Evolutionary conservation across 2,329 filamentous ascomycete species (phyloP).

Genomic region (Sphaerulina populicola): DNA sequence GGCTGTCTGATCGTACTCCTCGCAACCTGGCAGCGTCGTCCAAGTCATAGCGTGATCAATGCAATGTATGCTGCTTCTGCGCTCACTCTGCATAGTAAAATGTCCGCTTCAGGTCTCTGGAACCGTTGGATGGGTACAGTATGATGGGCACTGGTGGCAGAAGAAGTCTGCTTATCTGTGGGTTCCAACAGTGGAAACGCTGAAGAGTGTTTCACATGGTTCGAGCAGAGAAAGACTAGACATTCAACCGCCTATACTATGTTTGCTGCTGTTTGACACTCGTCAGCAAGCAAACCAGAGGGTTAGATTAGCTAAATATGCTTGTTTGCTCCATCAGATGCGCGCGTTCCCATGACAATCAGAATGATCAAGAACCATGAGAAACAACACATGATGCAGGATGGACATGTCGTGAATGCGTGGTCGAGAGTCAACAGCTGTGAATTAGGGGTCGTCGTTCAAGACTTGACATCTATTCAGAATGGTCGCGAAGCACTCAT

Average conservation of each 20-base stretch:
- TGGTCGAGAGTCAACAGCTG: not conserved
- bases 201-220: no score
- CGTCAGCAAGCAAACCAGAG: not conserved
- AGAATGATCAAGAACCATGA: not conserved
- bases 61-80: not conserved
- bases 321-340: not conserved
- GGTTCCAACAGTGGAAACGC: not conserved
- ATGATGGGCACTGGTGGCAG: no score
- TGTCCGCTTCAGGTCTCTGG: no score
- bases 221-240: no score
- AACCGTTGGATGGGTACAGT: no score
- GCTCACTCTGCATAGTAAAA: not conserved
- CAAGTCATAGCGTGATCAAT: not conserved
- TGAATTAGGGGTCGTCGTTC: not conserved
- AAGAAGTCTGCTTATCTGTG: not conserved
- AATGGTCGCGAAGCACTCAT: not conserved
- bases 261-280: not conserved
- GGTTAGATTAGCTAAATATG: not conserved
- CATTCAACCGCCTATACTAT: not conserved
- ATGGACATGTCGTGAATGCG: not conserved
- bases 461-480: constrained; percentile 1
- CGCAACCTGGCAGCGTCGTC: not conserved
- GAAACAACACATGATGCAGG: not conserved
- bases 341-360: no score
- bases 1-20: not conserved